These are phyloP conservation scores for Amauroascus verrucosus DNA, from an alignment of 2,329 filamentous ascomycete genomes.

Conservation along the genomic window DNA sequence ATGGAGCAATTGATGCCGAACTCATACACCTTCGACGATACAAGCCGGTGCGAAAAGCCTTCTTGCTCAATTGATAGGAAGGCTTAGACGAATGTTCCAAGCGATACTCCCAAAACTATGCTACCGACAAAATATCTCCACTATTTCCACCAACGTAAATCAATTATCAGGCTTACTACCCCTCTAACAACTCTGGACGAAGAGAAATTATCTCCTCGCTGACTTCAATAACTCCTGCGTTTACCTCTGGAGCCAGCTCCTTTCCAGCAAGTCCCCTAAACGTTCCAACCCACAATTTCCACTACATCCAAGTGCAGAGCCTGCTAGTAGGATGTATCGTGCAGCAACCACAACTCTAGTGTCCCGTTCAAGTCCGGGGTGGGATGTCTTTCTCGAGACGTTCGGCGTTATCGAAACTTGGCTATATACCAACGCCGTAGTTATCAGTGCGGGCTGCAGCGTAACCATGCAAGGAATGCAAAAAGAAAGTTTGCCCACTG, in stretches of 20 bases:
- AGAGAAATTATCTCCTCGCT: neutral
- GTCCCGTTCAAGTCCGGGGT: neutral
- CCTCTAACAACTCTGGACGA: constrained; percentile 1
- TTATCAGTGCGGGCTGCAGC: neutral
- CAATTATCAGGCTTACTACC: neutral
- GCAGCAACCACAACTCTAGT: constrained; percentile 9
- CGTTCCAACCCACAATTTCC: neutral
- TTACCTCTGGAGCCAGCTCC: neutral
- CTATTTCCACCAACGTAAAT: too few relatives aligned
- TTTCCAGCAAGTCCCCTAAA: neutral
- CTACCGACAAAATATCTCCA: too few relatives aligned
- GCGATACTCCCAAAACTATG: too few relatives aligned
- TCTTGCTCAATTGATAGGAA: too few relatives aligned
- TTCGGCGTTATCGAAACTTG: neutral
- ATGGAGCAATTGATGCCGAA: too few relatives aligned
- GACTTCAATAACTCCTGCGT: neutral
- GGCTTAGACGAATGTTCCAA: too few relatives aligned
- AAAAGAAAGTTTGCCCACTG: neutral
- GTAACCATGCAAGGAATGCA: neutral
- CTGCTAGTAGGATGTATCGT: neutral
- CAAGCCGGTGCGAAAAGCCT: too few relatives aligned
- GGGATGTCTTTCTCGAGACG: neutral
- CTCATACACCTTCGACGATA: too few relatives aligned
- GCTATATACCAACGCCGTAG: neutral
- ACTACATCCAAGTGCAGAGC: neutral